Percentiles rank a stretch among this genome's conserved stretches.
These are phyloP conservation scores for Sherardia arvensis DNA, from an alignment of 257 asterid species.

Conservation along the genomic window DNA sequence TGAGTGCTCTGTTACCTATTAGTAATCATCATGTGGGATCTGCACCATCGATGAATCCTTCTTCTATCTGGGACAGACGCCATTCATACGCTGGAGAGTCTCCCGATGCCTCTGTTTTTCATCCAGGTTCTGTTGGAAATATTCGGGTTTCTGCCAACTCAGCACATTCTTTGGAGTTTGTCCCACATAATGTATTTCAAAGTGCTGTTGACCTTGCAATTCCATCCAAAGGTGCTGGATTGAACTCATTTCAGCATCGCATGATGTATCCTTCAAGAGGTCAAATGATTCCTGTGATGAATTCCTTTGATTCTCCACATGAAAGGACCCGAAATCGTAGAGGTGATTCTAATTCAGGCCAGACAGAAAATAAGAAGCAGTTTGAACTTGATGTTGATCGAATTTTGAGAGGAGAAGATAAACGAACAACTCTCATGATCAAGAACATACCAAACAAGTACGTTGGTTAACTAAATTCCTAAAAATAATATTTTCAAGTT, in stretches of 20 bases:
- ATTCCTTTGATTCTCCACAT: slow-evolving; percentile 77
- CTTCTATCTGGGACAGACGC: slow-evolving; percentile 86
- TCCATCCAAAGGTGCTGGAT: slow-evolving; percentile 58
- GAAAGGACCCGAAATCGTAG: slow-evolving; percentile 81
- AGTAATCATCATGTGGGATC: slow-evolving; percentile 86
- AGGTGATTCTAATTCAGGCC: slow-evolving; percentile 60
- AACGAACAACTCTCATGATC: slow-evolving; percentile 95
- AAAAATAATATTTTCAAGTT: too few relatives aligned
- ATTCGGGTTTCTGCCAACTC: slow-evolving; percentile 72
- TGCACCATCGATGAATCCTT: slow-evolving; percentile 79
- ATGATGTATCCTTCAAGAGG: slow-evolving; percentile 86
- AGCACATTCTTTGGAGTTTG: slow-evolving; percentile 71
- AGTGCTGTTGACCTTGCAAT: slow-evolving; percentile 56
- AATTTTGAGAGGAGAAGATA: slow-evolving; percentile 84
- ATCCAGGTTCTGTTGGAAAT: slow-evolving; percentile 92
- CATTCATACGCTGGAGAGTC: slow-evolving; percentile 70
- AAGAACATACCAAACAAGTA: slow-evolving; percentile 99
- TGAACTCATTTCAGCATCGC: slow-evolving; percentile 75
- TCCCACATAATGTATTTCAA: slow-evolving; percentile 63
- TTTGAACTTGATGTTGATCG: slow-evolving; percentile 94
- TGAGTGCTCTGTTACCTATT: slow-evolving; percentile 52
- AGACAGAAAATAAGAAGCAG: slow-evolving; percentile 83
- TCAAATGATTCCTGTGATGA: slow-evolving; percentile 82
- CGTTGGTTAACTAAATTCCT: too few relatives aligned
- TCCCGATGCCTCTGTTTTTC: slow-evolving; percentile 73